Evolutionary conservation across 495 filamentous ascomycete genomes (phyloP).

Genomic region (Penicillium verhagenii): DNA sequence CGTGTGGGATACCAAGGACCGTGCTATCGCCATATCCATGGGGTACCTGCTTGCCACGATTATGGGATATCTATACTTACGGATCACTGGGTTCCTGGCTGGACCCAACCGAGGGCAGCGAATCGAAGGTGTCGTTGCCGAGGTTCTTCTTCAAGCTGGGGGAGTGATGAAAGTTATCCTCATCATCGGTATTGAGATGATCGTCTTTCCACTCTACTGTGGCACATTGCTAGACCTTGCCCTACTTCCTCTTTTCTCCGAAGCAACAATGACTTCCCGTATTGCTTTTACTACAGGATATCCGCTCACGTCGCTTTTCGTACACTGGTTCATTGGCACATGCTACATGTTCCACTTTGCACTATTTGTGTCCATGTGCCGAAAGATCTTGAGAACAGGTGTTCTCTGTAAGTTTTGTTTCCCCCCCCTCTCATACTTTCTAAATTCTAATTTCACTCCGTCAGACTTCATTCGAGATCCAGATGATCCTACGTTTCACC

Average conservation of each 20-base stretch:
- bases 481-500: slow-evolving; percentile 97
- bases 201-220: slow-evolving; percentile 94
- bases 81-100: slow-evolving; percentile 62
- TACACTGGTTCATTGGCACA: slow-evolving; percentile 98
- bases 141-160: slow-evolving; percentile 85
- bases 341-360: slow-evolving; percentile 99
- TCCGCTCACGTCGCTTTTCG: slow-evolving; percentile 85
- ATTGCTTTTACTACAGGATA: slow-evolving; percentile 70
- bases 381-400: slow-evolving; percentile 91
- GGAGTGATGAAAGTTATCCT: slow-evolving; percentile 97
- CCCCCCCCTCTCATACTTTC: not conserved
- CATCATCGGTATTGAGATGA: slow-evolving; percentile 99
- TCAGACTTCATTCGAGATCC: slow-evolving; percentile 96
- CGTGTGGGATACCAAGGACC: slow-evolving; percentile 74
- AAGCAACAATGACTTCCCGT: slow-evolving; percentile 71
- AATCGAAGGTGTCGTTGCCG: slow-evolving; percentile 76
- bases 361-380: slow-evolving; percentile 97
- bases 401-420: slow-evolving; percentile 72
- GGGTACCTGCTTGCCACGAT: slow-evolving; percentile 77
- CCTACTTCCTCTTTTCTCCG: slow-evolving; percentile 81
- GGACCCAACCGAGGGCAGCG: slow-evolving; percentile 63
- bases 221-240: slow-evolving; percentile 87
- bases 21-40: slow-evolving; percentile 72
- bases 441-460: slow-evolving; percentile 6
- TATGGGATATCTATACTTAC: slow-evolving; percentile 75